Evolutionary conservation across 495 filamentous ascomycete species (phyloP).

Genomic region (Penicillium verhagenii): DNA sequence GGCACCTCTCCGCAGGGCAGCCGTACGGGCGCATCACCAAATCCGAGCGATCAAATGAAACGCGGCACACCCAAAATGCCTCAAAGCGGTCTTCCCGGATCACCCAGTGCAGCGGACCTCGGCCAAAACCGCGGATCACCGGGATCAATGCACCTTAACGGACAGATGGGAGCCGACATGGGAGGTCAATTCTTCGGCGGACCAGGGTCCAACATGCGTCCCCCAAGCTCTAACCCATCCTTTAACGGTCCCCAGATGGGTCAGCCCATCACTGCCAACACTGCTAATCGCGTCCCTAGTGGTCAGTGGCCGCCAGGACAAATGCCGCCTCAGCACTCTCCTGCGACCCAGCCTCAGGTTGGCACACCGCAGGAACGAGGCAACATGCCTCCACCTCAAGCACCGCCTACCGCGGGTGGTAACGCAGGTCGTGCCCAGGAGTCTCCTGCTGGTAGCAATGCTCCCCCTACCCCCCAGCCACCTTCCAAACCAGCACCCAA

Average conservation of each 20-base stretch:
- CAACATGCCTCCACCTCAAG: constrained; percentile 87
- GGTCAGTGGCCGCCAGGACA: constrained; percentile 57
- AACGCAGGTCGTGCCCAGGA: constrained; percentile 59
- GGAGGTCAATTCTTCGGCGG: constrained; percentile 51
- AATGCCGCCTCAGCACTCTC: constrained; percentile 60
- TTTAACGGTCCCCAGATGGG: constrained; percentile 66
- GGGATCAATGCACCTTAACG: constrained; percentile 73
- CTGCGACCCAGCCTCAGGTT: constrained; percentile 53
- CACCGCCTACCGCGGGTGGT: constrained; percentile 61
- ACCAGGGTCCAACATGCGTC: constrained; percentile 72
- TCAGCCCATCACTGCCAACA: constrained; percentile 52
- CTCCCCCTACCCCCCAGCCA: constrained; percentile 85
- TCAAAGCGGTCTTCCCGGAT: constrained; percentile 69
- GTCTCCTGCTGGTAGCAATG: constrained; percentile 70
- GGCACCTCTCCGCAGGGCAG: constrained; percentile 81
- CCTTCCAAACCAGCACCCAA: constrained; percentile 76
- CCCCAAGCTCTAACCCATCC: constrained; percentile 81
- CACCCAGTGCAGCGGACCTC: constrained; percentile 79
- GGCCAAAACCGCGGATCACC: constrained; percentile 78
- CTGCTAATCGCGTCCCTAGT: constrained; percentile 49
- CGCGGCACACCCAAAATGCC: constrained; percentile 86
- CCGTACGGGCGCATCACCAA: constrained; percentile 81
- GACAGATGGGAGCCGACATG: constrained; percentile 68
- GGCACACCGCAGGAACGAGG: constrained; percentile 73
- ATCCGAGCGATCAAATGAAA: constrained; percentile 86